These are phyloP conservation scores for Xerocomus nothofagi DNA, from an alignment of 1,284 basidiomycete genomes.

Conservation along the genomic window DNA sequence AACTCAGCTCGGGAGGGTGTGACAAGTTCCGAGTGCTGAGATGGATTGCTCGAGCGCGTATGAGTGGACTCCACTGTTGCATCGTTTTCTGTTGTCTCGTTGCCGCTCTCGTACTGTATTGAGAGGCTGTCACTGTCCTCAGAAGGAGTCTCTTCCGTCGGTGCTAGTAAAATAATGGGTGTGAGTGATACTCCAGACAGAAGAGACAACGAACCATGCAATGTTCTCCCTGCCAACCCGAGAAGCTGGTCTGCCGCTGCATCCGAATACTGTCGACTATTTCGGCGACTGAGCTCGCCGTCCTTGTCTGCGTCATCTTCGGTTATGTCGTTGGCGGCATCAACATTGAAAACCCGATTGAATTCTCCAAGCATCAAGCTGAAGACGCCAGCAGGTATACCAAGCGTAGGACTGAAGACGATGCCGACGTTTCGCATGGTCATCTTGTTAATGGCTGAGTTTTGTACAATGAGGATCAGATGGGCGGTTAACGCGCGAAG, in stretches of 20 bases:
- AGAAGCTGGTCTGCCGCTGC: constrained; percentile 76
- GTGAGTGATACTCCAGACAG: constrained; percentile 13
- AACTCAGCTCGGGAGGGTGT: constrained; percentile 22
- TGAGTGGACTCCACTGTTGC: constrained; percentile 49
- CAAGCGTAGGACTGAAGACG: constrained; percentile 93
- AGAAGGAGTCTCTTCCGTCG: constrained; percentile 62
- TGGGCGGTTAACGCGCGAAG: constrained; percentile 94
- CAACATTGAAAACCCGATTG: constrained; percentile 83
- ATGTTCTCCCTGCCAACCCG: constrained; percentile 65
- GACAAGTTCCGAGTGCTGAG: constrained; percentile 25
- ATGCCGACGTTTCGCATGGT: constrained; percentile 98
- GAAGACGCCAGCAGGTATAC: constrained; percentile 93
- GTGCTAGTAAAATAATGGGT: constrained; percentile 32
- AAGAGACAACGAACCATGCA: constrained; percentile 51
- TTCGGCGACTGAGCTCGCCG: constrained; percentile 54
- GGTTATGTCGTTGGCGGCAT: constrained; percentile 43
- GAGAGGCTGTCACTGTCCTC: constrained; percentile 68
- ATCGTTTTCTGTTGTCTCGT: constrained; percentile 66
- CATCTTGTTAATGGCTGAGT: constrained; percentile 95
- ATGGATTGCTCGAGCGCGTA: constrained; percentile 43
- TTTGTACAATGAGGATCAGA: constrained; percentile 92
- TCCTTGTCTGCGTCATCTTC: constrained; percentile 37
- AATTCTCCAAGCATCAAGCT: constrained; percentile 91
- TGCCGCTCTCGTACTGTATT: constrained; percentile 66
- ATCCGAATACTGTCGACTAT: constrained; percentile 77